phyloP scores from a whole-genome alignment of 169 alveolate genomes.

The Plasmodium billcollinsi region DNA sequence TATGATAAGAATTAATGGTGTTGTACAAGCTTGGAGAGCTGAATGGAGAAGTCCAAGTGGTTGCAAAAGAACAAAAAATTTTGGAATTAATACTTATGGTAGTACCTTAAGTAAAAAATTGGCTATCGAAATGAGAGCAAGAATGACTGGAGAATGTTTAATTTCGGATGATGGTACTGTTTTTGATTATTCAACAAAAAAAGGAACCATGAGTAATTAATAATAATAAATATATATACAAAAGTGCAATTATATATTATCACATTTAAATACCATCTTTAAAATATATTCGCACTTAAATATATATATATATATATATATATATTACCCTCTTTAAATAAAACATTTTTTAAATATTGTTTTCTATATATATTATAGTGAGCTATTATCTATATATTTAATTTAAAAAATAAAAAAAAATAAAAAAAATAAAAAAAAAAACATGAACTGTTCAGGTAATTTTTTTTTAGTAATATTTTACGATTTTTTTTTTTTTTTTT shows the following conservation, averaged over 20 bases:
- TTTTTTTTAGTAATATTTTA: too few species aligned
- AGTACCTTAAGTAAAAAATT: conserved; percentile 61
- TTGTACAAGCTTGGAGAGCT: conserved; percentile 77
- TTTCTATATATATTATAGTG: too few species aligned
- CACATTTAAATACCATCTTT: too few species aligned
- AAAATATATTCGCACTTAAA: not conserved
- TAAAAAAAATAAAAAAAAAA: too few species aligned
- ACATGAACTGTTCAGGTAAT: too few species aligned
- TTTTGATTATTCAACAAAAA: conserved; percentile 42
- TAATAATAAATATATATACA: not conserved
- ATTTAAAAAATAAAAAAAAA: too few species aligned
- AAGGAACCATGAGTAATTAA: conserved; percentile 1
- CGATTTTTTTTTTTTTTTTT: too few species aligned
- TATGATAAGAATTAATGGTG: conserved; percentile 59
- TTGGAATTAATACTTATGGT: conserved; percentile 73
- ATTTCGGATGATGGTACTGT: conserved; percentile 72
- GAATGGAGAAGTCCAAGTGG: conserved; percentile 77
- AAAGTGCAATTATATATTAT: not conserved
- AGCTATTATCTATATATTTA: too few species aligned
- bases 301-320: not conserved
- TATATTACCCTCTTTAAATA: too few species aligned
- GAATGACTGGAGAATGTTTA: conserved; percentile 72
- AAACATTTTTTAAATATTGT: too few species aligned
- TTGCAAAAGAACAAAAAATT: conserved; percentile 55
- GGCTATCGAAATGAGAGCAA: conserved; percentile 75